Percentiles rank a stretch among this genome's conserved stretches.
phyloP scores from a whole-genome alignment of 352 stramenopile species.

The Globisporangium cystogenes region DNA sequence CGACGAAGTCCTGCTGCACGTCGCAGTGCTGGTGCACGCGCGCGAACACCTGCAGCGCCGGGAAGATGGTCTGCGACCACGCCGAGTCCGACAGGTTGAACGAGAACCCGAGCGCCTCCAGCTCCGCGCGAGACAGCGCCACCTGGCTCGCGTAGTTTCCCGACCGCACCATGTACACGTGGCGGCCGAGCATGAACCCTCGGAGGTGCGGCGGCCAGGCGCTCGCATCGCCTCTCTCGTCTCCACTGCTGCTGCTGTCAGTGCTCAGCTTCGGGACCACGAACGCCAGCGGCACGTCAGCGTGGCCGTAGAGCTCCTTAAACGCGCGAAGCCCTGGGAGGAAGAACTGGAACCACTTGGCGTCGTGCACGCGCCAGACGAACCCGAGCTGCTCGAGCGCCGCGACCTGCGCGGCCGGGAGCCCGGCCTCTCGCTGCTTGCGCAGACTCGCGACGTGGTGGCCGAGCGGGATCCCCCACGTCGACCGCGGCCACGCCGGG shows the following conservation, averaged over 20 bases:
- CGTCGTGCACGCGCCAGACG: constrained; percentile 83
- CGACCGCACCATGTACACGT: constrained; percentile 64
- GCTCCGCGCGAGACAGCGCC: constrained; percentile 26
- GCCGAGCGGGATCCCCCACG: constrained; percentile 82
- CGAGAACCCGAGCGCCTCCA: constrained; percentile 55
- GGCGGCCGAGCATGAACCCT: constrained; percentile 52
- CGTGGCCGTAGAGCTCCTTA: constrained; percentile 50
- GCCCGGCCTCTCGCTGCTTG: constrained; percentile 34
- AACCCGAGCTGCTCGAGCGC: constrained; percentile 90
- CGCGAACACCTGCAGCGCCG: constrained; percentile 82
- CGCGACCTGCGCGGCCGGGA: constrained; percentile 56
- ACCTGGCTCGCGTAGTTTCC: constrained; percentile 51
- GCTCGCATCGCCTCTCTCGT: constrained; percentile 19
- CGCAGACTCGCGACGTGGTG: constrained; percentile 86
- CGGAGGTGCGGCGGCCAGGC: constrained; percentile 46
- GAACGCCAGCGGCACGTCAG: constrained; percentile 58
- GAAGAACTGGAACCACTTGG: constrained; percentile 70
- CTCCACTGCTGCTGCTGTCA: too few relatives aligned
- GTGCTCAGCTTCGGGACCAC: constrained; percentile 39
- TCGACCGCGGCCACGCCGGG: constrained; percentile 67
- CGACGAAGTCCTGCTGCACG: constrained; percentile 89
- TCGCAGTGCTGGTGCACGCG: constrained; percentile 85
- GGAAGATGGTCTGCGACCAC: constrained; percentile 63
- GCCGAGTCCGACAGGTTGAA: constrained; percentile 53
- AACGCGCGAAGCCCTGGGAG: constrained; percentile 52